Evolutionary conservation across 2,329 filamentous ascomycete species (phyloP), one percentile per base, ranked within the genome.

Genomic region (Fusarium sp.): DNA sequence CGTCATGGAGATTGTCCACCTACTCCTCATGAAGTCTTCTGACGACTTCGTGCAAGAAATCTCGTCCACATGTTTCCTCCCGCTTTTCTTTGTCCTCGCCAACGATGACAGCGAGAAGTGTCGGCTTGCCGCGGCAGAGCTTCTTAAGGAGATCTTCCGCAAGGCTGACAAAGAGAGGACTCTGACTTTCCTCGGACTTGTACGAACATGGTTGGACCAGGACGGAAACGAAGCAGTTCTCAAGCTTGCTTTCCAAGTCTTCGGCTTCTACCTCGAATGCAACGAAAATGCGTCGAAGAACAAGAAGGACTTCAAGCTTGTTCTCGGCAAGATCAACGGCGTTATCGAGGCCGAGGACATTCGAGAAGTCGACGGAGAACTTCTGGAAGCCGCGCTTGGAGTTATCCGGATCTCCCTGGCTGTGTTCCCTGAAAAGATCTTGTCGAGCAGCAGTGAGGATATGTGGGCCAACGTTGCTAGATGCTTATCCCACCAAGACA

Each of bases 21-120:
- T 94, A 43, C 84, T 99, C n/a, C 84, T 98, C 22, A 90, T 88
- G 67, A 98, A 98, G 80, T 91, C 94, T 6, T 91, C 92, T 0
- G 88, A 94, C 39, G 92, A 94, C 26, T 89, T 94, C 45, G 88
- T 94, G 9, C 93, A 97, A 77, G 92, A 97, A 70, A 88, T 97
- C 34, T 86, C 93, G 0, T 88, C 89, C 2, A 92, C 89, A 21
- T 93, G 94, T 76, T 99, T 98, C 82, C 85, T 97, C 22, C 94
- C 94, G 0, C 80, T 99, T 7, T 89, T 98, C 51, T 89, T 97
- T 73, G 89, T 94, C 17, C 86, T 98, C 66, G 90, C 92, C 62
- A 97, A 98, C 73, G 96, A 99, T 64, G 92, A 97, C 55, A 93
- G 93, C 49, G 87, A 91, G 52, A 92, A 93, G 71, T 99, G 96